Evolutionary conservation across 768 basidiomycete species (phyloP).

Genomic region (Boletus rubroflammeus): DNA sequence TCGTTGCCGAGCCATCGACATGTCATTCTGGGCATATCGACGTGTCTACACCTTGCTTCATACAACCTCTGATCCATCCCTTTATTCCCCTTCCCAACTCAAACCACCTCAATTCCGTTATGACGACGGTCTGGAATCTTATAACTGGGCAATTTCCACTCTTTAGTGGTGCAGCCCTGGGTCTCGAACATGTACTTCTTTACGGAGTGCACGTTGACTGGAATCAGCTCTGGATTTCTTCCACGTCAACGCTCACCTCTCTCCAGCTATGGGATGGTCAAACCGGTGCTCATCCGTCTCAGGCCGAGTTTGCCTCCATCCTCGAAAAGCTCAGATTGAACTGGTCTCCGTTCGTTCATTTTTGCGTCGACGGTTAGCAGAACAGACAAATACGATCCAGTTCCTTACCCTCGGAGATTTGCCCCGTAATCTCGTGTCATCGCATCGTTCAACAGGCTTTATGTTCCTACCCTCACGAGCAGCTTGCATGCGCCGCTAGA

Average conservation of each 20-base stretch:
- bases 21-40: background rate
- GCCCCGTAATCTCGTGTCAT: background rate
- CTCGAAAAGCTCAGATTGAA: background rate
- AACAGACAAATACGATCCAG: background rate
- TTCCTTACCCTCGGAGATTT: background rate
- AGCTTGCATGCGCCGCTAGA: background rate
- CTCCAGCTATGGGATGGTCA: background rate
- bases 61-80: background rate
- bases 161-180: background rate
- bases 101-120: background rate
- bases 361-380: background rate
- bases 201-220: background rate
- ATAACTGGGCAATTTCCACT: background rate
- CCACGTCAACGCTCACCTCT: background rate
- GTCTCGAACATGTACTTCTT: background rate
- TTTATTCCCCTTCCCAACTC: background rate
- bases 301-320: background rate
- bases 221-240: background rate
- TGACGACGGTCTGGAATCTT: background rate
- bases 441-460: background rate
- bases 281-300: background rate
- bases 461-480: background rate
- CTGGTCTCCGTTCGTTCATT: background rate
- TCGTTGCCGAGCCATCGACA: too few relatives aligned
- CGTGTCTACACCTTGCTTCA: background rate